phyloP scores from a whole-genome alignment of 805 yeast genomes.

The Kuraishia borneana region DNA sequence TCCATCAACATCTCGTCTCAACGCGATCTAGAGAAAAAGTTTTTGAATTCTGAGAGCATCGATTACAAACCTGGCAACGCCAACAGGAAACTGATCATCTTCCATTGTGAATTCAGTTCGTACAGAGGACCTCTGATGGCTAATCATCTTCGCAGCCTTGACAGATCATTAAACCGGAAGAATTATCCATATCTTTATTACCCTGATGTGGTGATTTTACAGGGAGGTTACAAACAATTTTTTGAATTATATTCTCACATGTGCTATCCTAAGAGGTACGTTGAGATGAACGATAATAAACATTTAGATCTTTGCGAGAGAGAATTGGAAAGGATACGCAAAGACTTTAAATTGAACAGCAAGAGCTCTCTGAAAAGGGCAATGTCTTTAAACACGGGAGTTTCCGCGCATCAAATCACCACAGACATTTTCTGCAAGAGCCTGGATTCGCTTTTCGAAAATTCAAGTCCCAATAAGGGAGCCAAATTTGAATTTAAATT shows the following conservation, averaged over 20 bases:
- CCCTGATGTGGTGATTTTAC: slow-evolving; percentile 81
- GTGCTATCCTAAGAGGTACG: slow-evolving; percentile 71
- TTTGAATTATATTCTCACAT: slow-evolving; percentile 44
- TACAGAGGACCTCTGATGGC: slow-evolving; percentile 95
- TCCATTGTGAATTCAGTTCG: slow-evolving; percentile 92
- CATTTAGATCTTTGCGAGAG: slow-evolving; percentile 31
- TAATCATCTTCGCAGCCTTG: slow-evolving; percentile 69
- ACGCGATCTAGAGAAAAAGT: slow-evolving; percentile 49
- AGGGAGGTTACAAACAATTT: slow-evolving; percentile 85
- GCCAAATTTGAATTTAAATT: slow-evolving; percentile 3
- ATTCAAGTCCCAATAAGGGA: not conserved
- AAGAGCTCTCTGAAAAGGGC: not conserved
- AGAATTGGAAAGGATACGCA: slow-evolving; percentile 27
- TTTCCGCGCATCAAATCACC: not conserved
- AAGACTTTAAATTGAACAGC: slow-evolving; percentile 13
- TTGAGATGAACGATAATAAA: slow-evolving; percentile 72
- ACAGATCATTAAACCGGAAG: slow-evolving; percentile 61
- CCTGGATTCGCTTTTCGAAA: not conserved
- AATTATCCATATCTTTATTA: slow-evolving; percentile 73
- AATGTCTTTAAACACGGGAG: not conserved
- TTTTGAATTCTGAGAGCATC: slow-evolving; percentile 21
- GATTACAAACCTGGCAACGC: slow-evolving; percentile 4
- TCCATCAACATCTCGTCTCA: slow-evolving; percentile 72
- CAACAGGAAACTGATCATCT: slow-evolving; percentile 46
- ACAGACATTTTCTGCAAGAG: not conserved